Percentiles rank a stretch among this genome's conserved stretches.
phyloP scores from a whole-genome alignment of 2,329 filamentous ascomycete species.

The Drechmeria coniospora region DNA sequence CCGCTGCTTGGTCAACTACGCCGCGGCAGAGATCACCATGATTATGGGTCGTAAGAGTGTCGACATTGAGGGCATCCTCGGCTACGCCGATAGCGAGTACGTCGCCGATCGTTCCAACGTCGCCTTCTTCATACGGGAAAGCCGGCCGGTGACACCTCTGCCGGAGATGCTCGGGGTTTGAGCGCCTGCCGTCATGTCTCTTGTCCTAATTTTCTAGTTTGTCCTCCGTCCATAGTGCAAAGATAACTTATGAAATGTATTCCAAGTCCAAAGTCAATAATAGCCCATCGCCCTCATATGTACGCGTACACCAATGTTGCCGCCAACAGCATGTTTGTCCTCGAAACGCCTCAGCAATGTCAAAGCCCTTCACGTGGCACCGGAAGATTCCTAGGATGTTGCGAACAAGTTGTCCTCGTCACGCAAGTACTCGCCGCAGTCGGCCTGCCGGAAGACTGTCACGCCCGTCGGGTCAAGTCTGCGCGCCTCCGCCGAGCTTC shows the following conservation, averaged over 20 bases:
- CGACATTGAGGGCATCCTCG: conserved; percentile 65
- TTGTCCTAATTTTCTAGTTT: background rate
- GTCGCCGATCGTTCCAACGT: conserved; percentile 81
- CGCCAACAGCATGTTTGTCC: too few relatives aligned
- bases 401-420: conserved; percentile 55
- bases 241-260: too few relatives aligned
- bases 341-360: conserved; percentile 1
- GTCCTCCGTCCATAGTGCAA: too few relatives aligned
- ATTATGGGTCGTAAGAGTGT: conserved; percentile 75
- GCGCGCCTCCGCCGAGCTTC: conserved; percentile 69
- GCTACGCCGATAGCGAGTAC: conserved; percentile 91
- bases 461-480: conserved; percentile 82
- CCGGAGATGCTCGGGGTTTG: conserved; percentile 6
- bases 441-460: conserved; percentile 78
- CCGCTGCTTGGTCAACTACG: conserved; percentile 82
- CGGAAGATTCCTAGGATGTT: conserved; percentile 1
- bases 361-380: background rate
- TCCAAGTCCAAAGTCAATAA: too few relatives aligned
- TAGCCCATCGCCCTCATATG: too few relatives aligned
- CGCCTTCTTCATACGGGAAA: conserved; percentile 49
- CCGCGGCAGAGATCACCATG: conserved; percentile 63
- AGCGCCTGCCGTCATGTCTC: background rate
- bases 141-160: conserved; percentile 35
- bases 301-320: too few relatives aligned
- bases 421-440: conserved; percentile 87